Base-by-base conservation (phyloP, 1,284 basidiomycete species). In the Leccinum griseonigrum region DNA sequence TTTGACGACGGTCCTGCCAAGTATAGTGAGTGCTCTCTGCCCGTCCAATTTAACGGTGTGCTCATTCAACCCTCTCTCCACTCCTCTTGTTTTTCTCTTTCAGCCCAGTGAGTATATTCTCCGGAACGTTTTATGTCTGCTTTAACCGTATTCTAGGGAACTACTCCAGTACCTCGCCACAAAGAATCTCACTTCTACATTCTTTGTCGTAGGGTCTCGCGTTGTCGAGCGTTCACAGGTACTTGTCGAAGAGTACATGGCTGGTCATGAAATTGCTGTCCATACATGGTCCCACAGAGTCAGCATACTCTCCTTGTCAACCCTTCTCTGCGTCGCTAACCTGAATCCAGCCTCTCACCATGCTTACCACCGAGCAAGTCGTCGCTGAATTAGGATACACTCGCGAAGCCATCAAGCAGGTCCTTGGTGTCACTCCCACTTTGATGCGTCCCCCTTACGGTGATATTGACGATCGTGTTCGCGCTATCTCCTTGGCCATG, bases 331-430 rank as follows among this genome's bases (percentile, higher is more conserved):
- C 57, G 9, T 31, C 7, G 56, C 53, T 60, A 31, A 63, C 59
- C 64, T 14, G 56, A 60, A 14, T 18, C 38, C 64, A 88, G 89
- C 83, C 83, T 63, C 81, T 95, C 43, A 98, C 96, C 13, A 85
- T 86, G 40, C 81, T 95, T 63, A 88, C 92, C 54, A 98, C 88
- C 72, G 88, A 87, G 71, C 81, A 97, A 79, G 86, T 98, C 63
- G 93, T 98, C 22, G 95, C 95, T 28, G 95, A 98, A 77, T 83
- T 98, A 56, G 95, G 92, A 54, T 98, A 93, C 91, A 92, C 94
- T 61, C 90, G 89, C 66, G 87, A 94, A 77, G 86, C 89, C 58
- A 97, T 98, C 77, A 85, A 88, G 68, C 68, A 69, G 3, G 82
- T 89, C 29, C 78, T 92, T 63, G 92, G 93, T 68, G 89, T 95